These are phyloP conservation scores for Botrytis porri DNA, from an alignment of 2,329 filamentous ascomycete genomes.

Conservation along the genomic window DNA sequence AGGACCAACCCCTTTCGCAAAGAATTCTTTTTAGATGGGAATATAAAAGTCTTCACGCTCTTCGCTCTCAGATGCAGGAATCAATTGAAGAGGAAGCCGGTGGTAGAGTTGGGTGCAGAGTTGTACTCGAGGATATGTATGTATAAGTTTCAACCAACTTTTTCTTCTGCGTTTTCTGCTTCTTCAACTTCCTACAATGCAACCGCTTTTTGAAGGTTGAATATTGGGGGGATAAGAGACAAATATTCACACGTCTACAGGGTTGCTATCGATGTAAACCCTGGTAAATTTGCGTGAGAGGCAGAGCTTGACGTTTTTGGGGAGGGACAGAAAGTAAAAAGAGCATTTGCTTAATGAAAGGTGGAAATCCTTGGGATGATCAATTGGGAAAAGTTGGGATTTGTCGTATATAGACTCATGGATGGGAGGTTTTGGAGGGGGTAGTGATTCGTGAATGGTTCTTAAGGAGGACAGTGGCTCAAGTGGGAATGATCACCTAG, in stretches of 20 bases:
- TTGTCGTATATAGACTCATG: background rate
- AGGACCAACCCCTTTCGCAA: background rate
- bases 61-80: background rate
- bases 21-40: background rate
- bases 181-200: background rate
- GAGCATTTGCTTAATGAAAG: background rate
- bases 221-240: conserved; percentile 4
- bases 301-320: background rate
- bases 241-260: background rate
- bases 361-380: conserved; percentile 12
- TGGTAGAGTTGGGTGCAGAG: background rate
- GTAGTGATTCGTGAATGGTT: background rate
- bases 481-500: background rate
- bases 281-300: background rate
- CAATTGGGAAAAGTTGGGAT: background rate
- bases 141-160: background rate
- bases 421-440: background rate
- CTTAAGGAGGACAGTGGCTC: background rate
- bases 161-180: background rate
- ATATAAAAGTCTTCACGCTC: background rate
- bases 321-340: background rate
- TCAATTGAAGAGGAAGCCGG: background rate
- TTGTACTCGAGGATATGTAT: background rate
- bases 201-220: background rate
- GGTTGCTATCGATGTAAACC: background rate